Evolutionary conservation across 2,329 filamentous ascomycete genomes (phyloP), one percentile per base, ranked within the genome.

Genomic region (Neoascochyta sp.): DNA sequence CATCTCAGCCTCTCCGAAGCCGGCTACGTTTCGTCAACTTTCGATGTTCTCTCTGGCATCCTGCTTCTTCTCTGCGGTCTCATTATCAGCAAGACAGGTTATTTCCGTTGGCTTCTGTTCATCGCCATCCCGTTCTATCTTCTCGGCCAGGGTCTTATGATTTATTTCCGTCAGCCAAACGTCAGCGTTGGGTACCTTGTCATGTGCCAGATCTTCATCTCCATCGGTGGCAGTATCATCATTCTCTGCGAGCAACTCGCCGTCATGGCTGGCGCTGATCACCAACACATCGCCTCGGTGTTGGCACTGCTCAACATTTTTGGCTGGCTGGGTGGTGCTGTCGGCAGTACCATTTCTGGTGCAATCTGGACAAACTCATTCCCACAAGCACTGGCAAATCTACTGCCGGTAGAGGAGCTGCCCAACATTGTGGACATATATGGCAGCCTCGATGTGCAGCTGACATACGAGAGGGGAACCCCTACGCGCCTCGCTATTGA

Each of bases 91-190:
- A 43, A 41, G 28, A 45, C 43, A 3, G 46, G 46, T 7, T 33
- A 41, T 17, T 46, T 43, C 31, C 25, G 41, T 14, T 41, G 36
- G 32, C 16, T 47, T 7, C 16, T 37, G 16, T 78, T 81, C 52
- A 78, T 81, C 47, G 58, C 81, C 21, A 58, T 61, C 12, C 52
- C 64, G 2, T 63, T 81, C 5, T 81, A 77, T 63, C 65, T 77
- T 42, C 73, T 78, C 14, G 76, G 76, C 2, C 80, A 79, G 39
- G 78, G 78, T 9, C 65, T 82, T 2, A 65, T 81, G 24, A 80
- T 48, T 8, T 39, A 46, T 23, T 48, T 48, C 38, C 45, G 45
- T 13, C 37, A 40, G 10, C 46, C 46, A 77, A 47, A 67, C 73
- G 4, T 34, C 7, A 41, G 32, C 15, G 29, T 46, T 3, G 40